Conservation (phyloP, 345 rosid species). For the Jatropha curcas region DNA sequence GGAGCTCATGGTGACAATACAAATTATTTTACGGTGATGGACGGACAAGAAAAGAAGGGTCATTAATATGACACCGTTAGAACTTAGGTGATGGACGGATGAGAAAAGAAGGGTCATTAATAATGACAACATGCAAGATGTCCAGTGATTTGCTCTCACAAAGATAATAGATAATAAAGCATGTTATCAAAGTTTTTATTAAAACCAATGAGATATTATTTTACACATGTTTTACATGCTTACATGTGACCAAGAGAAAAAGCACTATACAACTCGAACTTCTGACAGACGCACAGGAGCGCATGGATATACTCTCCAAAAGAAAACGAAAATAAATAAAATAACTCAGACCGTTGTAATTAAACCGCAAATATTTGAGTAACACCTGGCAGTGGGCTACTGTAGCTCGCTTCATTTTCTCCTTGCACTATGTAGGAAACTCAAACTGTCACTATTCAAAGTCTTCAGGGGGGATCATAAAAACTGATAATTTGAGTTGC, state of each 20-base stretch:
- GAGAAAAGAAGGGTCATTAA: neutral
- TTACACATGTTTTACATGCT: too few relatives aligned
- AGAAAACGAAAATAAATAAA: neutral
- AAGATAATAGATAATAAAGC: neutral
- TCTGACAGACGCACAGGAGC: too few relatives aligned
- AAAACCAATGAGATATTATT: neutral
- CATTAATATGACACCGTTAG: too few relatives aligned
- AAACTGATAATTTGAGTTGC: slow-evolving; percentile 6
- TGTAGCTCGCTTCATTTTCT: slow-evolving; percentile 69
- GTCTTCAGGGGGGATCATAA: neutral
- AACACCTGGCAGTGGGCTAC: slow-evolving; percentile 96
- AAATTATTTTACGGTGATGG: too few relatives aligned
- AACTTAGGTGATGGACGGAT: too few relatives aligned
- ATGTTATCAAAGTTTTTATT: neutral
- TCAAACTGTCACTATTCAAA: slow-evolving; percentile 24
- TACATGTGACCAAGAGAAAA: too few relatives aligned
- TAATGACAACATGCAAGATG: neutral
- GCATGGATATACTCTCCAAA: neutral
- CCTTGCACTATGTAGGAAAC: slow-evolving; percentile 64
- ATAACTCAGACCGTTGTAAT: slow-evolving; percentile 60
- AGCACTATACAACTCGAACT: neutral
- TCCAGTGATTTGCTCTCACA: neutral
- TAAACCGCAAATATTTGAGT: slow-evolving; percentile 98
- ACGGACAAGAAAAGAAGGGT: too few relatives aligned
- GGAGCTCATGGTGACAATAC: neutral